phyloP scores from a whole-genome alignment of 2,329 filamentous ascomycete species.

The Exophiala phaeomuriformis region DNA sequence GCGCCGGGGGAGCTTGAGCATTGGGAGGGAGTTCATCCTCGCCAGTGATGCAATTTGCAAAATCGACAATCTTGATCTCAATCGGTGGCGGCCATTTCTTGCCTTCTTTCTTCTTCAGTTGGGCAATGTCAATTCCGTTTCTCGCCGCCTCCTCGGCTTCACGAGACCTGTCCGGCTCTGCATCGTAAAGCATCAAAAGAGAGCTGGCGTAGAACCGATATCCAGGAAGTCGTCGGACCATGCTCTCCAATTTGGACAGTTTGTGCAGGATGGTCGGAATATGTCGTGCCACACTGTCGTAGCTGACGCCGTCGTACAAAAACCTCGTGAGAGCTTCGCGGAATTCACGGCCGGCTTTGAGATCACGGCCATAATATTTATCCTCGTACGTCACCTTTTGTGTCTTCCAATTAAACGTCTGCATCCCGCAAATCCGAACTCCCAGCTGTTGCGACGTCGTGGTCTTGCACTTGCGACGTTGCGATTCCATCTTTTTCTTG shows the following conservation, averaged over 20 bases:
- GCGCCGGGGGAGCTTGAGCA: slow-evolving; percentile 66
- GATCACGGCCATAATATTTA: slow-evolving; percentile 88
- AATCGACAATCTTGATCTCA: slow-evolving; percentile 96
- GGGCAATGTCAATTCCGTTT: slow-evolving; percentile 23
- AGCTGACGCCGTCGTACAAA: slow-evolving; percentile 79
- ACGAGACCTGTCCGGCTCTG: slow-evolving; percentile 49
- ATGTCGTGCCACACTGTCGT: slow-evolving; percentile 71
- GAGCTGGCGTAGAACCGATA: slow-evolving; percentile 96
- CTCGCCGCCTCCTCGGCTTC: slow-evolving; percentile 24
- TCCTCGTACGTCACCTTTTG: slow-evolving; percentile 91
- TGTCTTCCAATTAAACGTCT: slow-evolving; percentile 83
- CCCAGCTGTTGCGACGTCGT: slow-evolving; percentile 89
- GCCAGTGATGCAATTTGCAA: slow-evolving; percentile 92
- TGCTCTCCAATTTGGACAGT: slow-evolving; percentile 71
- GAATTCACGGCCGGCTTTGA: slow-evolving; percentile 83
- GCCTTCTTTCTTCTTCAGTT: slow-evolving; percentile 25
- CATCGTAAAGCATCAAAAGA: slow-evolving; percentile 91
- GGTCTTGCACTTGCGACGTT: slow-evolving; percentile 82
- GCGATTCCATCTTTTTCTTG: slow-evolving; percentile 86
- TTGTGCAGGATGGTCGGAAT: slow-evolving; percentile 84
- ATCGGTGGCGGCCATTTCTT: slow-evolving; percentile 48
- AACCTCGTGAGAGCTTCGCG: slow-evolving; percentile 82
- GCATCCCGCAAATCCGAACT: slow-evolving; percentile 88
- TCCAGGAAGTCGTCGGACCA: slow-evolving; percentile 68
- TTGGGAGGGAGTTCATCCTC: slow-evolving; percentile 59